Conservation (phyloP, 768 basidiomycete species). For the Vararia minispora region DNA sequence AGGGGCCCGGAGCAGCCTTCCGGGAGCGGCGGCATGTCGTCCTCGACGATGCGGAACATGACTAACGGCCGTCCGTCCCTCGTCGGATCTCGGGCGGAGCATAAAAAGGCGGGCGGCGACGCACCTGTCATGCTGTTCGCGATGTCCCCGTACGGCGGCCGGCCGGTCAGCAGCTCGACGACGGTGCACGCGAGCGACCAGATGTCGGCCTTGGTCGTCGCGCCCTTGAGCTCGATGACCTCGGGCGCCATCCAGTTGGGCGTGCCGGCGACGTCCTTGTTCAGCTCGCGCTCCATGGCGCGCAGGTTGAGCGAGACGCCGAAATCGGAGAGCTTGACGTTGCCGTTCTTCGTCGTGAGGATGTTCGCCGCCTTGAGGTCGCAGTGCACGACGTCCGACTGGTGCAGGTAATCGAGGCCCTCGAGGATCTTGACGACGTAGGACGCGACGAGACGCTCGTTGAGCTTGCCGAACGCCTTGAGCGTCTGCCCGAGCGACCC, state of each 20-base stretch:
- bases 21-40: constrained; percentile 80
- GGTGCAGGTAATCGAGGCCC: constrained; percentile 88
- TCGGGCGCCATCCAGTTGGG: constrained; percentile 99
- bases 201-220: constrained; percentile 87
- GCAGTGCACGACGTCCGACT: constrained; percentile 86
- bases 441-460: constrained; percentile 82
- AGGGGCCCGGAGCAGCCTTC: constrained; percentile 67
- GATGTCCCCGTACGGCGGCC: constrained; percentile 87
- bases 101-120: constrained; percentile 14
- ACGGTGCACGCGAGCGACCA: constrained; percentile 96
- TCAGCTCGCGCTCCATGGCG: constrained; percentile 75
- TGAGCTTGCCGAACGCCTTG: constrained; percentile 88
- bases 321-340: constrained; percentile 95
- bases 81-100: background rate
- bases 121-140: constrained; percentile 83
- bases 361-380: constrained; percentile 99
- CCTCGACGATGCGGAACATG: constrained; percentile 97
- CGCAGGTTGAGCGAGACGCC: constrained; percentile 94
- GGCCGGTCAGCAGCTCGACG: constrained; percentile 85
- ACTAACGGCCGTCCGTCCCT: constrained; percentile 35
- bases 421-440: constrained; percentile 97
- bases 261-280: constrained; percentile 86
- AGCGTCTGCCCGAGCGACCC: constrained; percentile 90
- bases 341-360: constrained; percentile 95
- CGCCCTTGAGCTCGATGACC: constrained; percentile 90